These are phyloP conservation scores for Colletotrichum camelliae DNA, from an alignment of 2,329 filamentous ascomycete genomes.

Conservation along the genomic window DNA sequence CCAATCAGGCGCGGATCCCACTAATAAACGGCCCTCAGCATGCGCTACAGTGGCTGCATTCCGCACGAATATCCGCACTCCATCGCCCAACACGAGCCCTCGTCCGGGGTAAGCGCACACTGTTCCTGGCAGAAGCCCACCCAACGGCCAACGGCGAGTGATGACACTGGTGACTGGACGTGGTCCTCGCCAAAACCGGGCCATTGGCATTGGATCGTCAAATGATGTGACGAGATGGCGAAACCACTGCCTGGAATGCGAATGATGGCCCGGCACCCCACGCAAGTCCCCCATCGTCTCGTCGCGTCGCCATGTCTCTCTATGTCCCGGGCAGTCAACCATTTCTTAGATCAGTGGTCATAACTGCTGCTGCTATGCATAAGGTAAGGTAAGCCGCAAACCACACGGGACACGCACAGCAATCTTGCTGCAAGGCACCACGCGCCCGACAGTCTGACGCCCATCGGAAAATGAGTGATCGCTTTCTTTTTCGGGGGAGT, in stretches of 20 bases:
- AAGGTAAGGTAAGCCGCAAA: neutral
- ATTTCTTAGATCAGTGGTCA: neutral
- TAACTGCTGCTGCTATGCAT: neutral
- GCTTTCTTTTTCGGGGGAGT: neutral
- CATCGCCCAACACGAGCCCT: slow-evolving; percentile 16
- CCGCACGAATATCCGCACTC: neutral
- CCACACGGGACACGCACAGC: neutral
- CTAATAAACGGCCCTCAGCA: slow-evolving; percentile 5
- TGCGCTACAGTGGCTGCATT: slow-evolving; percentile 17
- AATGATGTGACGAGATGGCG: neutral
- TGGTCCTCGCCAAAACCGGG: neutral
- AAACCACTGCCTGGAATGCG: slow-evolving; percentile 1
- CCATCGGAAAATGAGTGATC: neutral
- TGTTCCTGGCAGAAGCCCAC: slow-evolving; percentile 11
- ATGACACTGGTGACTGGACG: neutral
- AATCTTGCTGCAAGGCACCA: slow-evolving; percentile 15
- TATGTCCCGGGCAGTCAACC: neutral
- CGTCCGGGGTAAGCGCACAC: slow-evolving; percentile 3
- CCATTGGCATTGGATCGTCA: neutral
- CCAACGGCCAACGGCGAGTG: neutral
- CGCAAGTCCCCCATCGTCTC: neutral
- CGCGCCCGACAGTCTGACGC: neutral
- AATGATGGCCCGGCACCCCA: neutral
- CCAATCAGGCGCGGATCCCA: neutral
- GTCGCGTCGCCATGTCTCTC: neutral